A percentile compares a stretch with the other conserved stretches of the same genome.
phyloP scores from a whole-genome alignment of 176 grass and related monocot genomes.

The Rhynchospora tenuis region DNA sequence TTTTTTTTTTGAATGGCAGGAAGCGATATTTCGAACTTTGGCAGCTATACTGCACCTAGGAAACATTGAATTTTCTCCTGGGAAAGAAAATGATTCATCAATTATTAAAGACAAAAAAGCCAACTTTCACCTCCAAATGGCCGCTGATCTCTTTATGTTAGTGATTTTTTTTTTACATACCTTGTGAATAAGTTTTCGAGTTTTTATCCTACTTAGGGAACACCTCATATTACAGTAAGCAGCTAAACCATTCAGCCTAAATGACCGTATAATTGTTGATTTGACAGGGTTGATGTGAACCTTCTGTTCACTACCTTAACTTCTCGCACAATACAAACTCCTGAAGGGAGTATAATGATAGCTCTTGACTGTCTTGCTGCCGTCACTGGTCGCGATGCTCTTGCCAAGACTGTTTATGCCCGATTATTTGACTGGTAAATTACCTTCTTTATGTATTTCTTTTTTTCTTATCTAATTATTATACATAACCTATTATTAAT shows the following conservation, averaged over 20 bases:
- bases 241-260: neutral
- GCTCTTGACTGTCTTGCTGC: constrained; percentile 67
- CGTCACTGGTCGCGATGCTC: constrained; percentile 51
- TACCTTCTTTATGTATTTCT: neutral
- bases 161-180: constrained; percentile 13
- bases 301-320: constrained; percentile 65
- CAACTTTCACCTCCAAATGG: constrained; percentile 72
- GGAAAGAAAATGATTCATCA: constrained; percentile 74
- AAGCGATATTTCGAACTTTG: constrained; percentile 72
- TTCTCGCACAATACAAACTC: constrained; percentile 75
- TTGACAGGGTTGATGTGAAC: constrained; percentile 54
- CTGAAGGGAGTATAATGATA: constrained; percentile 78
- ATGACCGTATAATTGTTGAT: constrained; percentile 17
- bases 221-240: neutral
- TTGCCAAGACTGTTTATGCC: constrained; percentile 83
- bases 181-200: neutral
- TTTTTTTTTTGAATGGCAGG: constrained; percentile 31
- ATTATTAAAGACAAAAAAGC: constrained; percentile 55
- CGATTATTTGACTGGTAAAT: constrained; percentile 77
- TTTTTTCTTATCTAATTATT: constrained; percentile 2
- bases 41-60: constrained; percentile 86
- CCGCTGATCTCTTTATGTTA: constrained; percentile 82
- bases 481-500: neutral
- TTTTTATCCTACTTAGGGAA: constrained; percentile 1
- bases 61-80: constrained; percentile 81